Evolutionary conservation across 768 basidiomycete species (phyloP).

Genomic region (Paxillus ammoniavirescens): DNA sequence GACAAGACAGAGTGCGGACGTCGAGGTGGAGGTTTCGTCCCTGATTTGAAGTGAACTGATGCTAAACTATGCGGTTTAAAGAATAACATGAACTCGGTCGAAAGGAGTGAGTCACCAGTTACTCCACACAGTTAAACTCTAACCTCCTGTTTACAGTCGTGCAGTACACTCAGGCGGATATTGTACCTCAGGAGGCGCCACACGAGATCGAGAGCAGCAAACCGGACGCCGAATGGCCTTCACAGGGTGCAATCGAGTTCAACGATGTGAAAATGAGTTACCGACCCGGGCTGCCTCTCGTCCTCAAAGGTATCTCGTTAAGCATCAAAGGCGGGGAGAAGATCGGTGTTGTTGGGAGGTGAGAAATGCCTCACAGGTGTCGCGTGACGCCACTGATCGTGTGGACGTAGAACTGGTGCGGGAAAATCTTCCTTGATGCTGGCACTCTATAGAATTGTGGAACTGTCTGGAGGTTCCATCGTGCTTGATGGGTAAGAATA

Average conservation of each 20-base stretch:
- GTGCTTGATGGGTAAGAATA: constrained; percentile 55
- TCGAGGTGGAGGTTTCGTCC: constrained; percentile 43
- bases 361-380: background rate
- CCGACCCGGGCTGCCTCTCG: constrained; percentile 67
- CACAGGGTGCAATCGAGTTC: constrained; percentile 58
- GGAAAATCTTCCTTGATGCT: constrained; percentile 65
- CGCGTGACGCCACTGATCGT: background rate
- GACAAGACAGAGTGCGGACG: constrained; percentile 62
- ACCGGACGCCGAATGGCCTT: constrained; percentile 64
- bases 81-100: constrained; percentile 69
- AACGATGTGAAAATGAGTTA: constrained; percentile 61
- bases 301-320: constrained; percentile 63
- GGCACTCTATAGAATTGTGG: constrained; percentile 67
- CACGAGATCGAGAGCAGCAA: constrained; percentile 56
- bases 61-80: constrained; percentile 16
- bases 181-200: constrained; percentile 63
- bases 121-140: background rate
- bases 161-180: constrained; percentile 49
- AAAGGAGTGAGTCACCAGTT: constrained; percentile 40
- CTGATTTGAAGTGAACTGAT: background rate
- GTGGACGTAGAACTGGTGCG: constrained; percentile 42
- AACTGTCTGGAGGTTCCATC: constrained; percentile 59
- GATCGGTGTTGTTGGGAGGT: constrained; percentile 72
- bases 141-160: constrained; percentile 36
- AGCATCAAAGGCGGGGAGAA: constrained; percentile 67